These are phyloP conservation scores for Tuber borchii DNA, from an alignment of 495 filamentous ascomycete genomes.

Conservation along the genomic window DNA sequence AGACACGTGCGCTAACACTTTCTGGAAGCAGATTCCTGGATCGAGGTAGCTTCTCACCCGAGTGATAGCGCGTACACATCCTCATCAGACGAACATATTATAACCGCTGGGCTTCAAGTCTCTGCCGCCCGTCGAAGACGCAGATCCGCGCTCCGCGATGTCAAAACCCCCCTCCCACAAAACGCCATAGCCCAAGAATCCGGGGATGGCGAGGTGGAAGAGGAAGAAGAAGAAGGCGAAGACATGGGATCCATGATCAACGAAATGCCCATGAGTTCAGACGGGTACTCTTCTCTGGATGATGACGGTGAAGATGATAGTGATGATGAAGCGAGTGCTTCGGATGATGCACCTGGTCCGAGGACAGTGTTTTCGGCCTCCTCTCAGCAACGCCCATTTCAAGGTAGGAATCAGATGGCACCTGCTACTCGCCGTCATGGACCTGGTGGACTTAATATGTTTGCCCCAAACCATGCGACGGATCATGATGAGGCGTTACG, in stretches of 20 bases:
- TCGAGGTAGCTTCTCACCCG: slow-evolving; percentile 87
- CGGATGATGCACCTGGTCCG: slow-evolving; percentile 16
- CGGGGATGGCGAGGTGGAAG: slow-evolving; percentile 22
- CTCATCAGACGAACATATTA: slow-evolving; percentile 78
- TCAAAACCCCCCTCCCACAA: slow-evolving; percentile 9
- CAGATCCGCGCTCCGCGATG: slow-evolving; percentile 18
- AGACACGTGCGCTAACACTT: slow-evolving; percentile 11
- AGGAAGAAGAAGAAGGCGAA: slow-evolving; percentile 31
- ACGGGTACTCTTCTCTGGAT: slow-evolving; percentile 27
- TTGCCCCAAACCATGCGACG: slow-evolving; percentile 69
- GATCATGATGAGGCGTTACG: slow-evolving; percentile 91
- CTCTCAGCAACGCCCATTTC: slow-evolving; percentile 9
- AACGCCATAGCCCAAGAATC: slow-evolving; percentile 22
- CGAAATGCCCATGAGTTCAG: slow-evolving; percentile 31
- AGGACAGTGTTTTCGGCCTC: slow-evolving; percentile 18
- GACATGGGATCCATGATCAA: slow-evolving; percentile 34
- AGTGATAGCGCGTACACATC: slow-evolving; percentile 84
- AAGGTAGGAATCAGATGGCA: slow-evolving; percentile 27
- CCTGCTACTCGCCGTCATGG: slow-evolving; percentile 45
- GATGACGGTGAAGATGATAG: slow-evolving; percentile 27
- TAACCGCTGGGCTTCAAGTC: slow-evolving; percentile 75
- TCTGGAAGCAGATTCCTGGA: slow-evolving; percentile 74
- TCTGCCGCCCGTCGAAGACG: slow-evolving; percentile 41
- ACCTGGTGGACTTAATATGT: slow-evolving; percentile 53
- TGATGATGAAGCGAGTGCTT: slow-evolving; percentile 34